Base-by-base conservation (phyloP, 2,329 filamentous ascomycete genomes). In the Pochonia chlamydosporia region DNA sequence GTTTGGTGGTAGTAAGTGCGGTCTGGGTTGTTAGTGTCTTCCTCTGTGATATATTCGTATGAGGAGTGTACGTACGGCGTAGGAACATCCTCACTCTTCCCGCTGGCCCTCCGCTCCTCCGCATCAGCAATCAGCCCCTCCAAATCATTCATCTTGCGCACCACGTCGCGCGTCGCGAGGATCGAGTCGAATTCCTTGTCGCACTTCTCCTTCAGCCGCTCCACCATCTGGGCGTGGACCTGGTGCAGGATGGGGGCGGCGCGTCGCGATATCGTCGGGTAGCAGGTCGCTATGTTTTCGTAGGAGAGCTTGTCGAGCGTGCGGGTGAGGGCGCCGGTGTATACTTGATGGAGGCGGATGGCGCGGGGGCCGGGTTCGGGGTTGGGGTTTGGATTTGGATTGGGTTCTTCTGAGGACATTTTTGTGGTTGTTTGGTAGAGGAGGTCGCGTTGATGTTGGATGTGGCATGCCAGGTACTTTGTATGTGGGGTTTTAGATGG, bases 231-330 rank as follows among this genome's bases (percentile, higher is more conserved):
- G 45, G 63, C 62, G 66, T 82, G 80, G 35, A 83, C 73, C 53
- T 73, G 71, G 52, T 67, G 68, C 56, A 84, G 67, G 31, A 75
- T 70, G 7, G 63, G 66, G 21, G 76, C 75, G 18, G 78, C 72
- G 51, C 70, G 65, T 33, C 63, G 59, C 16, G 77, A 73, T n/a
- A 83, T 69, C 18, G 75, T 80, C 37, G 81, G 81, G 60, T 81
- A 85, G 64, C 81, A 85, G 2, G 74, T 68, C 2, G 74, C 74
- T 55, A 84, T 76, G 60, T 79, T 79, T 42, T 75, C 70, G 66
- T 73, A 79, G 52, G 66, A 72, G 46, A 84, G 69, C 58, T 77
- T 75, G 54, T 62, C 67, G 26, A 84, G 70, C 3, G 81, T 82
- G 54, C 73, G 73, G 40, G 63, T 54, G 21, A 84, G 71, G 24